A percentile compares a stretch with the other conserved stretches of the same genome.
These are phyloP conservation scores for Panaeolus cyanescens DNA, from an alignment of 768 basidiomycete species.

Conservation along the genomic window DNA sequence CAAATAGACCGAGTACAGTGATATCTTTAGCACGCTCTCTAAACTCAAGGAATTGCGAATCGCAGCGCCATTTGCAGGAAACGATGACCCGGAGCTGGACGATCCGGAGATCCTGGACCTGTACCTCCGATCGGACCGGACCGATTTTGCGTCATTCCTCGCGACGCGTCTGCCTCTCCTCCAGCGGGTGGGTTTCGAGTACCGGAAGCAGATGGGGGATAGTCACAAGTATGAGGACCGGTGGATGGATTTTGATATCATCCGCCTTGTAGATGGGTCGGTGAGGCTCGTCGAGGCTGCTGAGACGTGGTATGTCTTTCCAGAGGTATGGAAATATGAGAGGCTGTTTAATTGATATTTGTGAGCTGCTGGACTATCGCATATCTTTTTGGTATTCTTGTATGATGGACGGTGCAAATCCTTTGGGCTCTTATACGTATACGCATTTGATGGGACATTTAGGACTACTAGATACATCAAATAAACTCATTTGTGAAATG, in stretches of 20 bases:
- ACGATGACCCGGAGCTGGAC: constrained; percentile 34
- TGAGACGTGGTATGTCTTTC: constrained; percentile 42
- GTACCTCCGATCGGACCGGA: constrained; percentile 28
- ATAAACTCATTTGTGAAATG: background rate
- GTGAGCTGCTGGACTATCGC: no score
- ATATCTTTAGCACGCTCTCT: constrained; percentile 27
- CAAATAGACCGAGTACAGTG: constrained; percentile 32
- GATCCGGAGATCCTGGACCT: constrained; percentile 27
- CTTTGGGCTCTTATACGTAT: background rate
- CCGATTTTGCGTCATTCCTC: constrained; percentile 36
- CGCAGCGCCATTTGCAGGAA: constrained; percentile 35
- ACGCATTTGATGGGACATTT: background rate
- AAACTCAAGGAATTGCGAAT: constrained; percentile 31
- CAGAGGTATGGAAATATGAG: constrained; percentile 36
- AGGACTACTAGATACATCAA: background rate
- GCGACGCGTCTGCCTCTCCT: constrained; percentile 32
- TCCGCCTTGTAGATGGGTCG: constrained; percentile 19
- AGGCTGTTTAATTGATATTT: constrained; percentile 2
- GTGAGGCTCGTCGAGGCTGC: constrained; percentile 29
- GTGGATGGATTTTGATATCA: constrained; percentile 42
- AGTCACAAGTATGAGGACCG: constrained; percentile 42
- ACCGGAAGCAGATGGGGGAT: constrained; percentile 36
- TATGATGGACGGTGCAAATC: no score
- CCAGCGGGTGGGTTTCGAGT: constrained; percentile 39
- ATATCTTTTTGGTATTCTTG: no score